Evolutionary conservation across 2,329 filamentous ascomycete genomes (phyloP).

Genomic region (Proliferodiscus dingleyae): DNA sequence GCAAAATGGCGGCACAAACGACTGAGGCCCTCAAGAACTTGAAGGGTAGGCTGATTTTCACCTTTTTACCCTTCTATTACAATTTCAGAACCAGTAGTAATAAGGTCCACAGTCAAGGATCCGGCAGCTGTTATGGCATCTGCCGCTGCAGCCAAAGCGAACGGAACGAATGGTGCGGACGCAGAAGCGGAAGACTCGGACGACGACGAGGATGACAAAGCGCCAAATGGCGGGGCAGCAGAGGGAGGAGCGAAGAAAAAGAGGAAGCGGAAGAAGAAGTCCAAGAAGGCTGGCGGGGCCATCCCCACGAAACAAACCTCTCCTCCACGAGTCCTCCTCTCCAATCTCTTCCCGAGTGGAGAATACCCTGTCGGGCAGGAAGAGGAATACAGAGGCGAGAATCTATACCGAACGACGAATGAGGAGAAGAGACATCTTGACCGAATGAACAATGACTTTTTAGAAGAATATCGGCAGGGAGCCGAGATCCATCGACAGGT

Average conservation of each 20-base stretch:
- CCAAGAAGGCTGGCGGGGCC: conserved; percentile 63
- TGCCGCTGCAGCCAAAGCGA: conserved; percentile 22
- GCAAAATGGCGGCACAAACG: conserved; percentile 27
- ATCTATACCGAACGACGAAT: conserved; percentile 71
- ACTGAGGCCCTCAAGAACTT: conserved; percentile 93
- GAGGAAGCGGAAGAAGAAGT: conserved; percentile 71
- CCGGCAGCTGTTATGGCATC: conserved; percentile 27
- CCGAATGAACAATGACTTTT: conserved; percentile 73
- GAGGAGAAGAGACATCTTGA: conserved; percentile 83
- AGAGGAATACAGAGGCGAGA: conserved; percentile 72
- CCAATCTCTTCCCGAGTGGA: conserved; percentile 67
- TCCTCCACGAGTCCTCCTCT: conserved; percentile 69
- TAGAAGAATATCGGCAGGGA: conserved; percentile 75
- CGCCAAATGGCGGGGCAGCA: conserved; percentile 35
- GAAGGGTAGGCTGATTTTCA: conserved; percentile 83
- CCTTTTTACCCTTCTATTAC: not conserved
- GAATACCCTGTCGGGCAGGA: conserved; percentile 75
- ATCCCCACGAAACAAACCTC: conserved; percentile 66
- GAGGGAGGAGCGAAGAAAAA: conserved; percentile 52
- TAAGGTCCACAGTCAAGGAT: conserved; percentile 25
- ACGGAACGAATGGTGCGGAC: conserved; percentile 20
- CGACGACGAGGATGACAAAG: conserved; percentile 45
- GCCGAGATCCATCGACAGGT: conserved; percentile 90
- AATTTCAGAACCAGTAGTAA: conserved; percentile 3
- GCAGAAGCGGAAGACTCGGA: conserved; percentile 43